Base-by-base conservation (phyloP, 1,284 basidiomycete species). In the Boletus smithii region DNA sequence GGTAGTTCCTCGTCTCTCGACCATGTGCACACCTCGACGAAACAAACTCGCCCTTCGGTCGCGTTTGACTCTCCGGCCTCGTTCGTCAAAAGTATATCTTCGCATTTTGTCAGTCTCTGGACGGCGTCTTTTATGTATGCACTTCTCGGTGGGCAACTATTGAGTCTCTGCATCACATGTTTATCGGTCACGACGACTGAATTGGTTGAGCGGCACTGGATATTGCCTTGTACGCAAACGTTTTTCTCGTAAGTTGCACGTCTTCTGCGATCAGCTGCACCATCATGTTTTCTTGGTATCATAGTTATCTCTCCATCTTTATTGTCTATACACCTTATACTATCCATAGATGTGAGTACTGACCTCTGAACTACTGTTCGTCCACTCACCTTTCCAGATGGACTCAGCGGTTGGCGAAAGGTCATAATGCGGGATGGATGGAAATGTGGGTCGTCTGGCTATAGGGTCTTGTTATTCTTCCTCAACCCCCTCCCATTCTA, bases 251-350 rank as follows among this genome's bases (percentile, higher is more conserved):
- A 59, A 65, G 83, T 74, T 16, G 17, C 32, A n/a, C 8, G 8
- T 36, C 42, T 22, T 32, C 2, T 35, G 8, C 10, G 13, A 22
- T 38, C 24, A 11, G 2, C 22, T 11, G 6, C 16, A 13, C 6
- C 13, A 31, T 49, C 29, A 49, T 32, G 23, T 42, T 42, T 16
- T 31, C 35, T 34, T 48, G 39, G 8, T 32, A n/a, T 29, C 4
- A 30, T 34, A 91, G 88, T 46, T 92, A 93, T 70, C 79, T 89
- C 60, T 73, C 81, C n/a, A 58, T 91, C 35, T 88, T 84, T 67
- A 50, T 75, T 9, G 72, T 84, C 44, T 92, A 86, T 61, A 91
- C 89, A 13, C 86, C 89, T 0, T 91, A 89, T 71, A 93, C 89
- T 13, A 86, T 92, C 47, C 86, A 89, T 65, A 72, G 76, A 65